Percentiles rank a stretch among this genome's conserved stretches.
Conservation (phyloP, 306 rosid genomes). For the Mucuna pruriens region DNA sequence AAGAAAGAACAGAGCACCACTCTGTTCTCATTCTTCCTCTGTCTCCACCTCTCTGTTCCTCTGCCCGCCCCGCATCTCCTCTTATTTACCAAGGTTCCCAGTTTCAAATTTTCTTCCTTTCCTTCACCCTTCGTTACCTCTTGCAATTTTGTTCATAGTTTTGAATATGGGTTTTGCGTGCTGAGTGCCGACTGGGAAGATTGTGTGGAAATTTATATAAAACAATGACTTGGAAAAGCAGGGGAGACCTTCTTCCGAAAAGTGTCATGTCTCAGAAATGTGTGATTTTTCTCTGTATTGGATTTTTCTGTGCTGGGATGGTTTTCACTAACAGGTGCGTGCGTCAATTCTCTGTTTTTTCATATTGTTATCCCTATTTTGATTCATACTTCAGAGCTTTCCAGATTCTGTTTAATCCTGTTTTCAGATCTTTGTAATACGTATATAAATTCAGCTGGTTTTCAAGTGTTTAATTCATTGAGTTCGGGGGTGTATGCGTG, state of each 20-base stretch:
- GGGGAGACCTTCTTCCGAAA: slow-evolving; percentile 70
- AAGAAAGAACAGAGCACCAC: slow-evolving; percentile 36
- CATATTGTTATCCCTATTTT: background rate
- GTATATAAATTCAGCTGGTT: background rate
- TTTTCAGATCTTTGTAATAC: slow-evolving; percentile 34
- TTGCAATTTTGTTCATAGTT: slow-evolving; percentile 21
- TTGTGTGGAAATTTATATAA: background rate
- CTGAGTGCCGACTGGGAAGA: slow-evolving; percentile 25
- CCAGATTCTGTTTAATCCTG: background rate
- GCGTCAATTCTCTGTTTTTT: slow-evolving; percentile 2
- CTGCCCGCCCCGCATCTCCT: background rate
- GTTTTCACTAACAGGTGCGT: slow-evolving; percentile 92
- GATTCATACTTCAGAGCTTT: background rate
- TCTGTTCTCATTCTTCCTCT: slow-evolving; percentile 47
- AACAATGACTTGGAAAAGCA: slow-evolving; percentile 82
- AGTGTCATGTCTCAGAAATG: slow-evolving; percentile 68
- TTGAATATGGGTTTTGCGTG: slow-evolving; percentile 46
- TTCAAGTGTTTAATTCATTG: background rate
- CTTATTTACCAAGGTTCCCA: slow-evolving; percentile 14
- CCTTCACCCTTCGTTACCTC: background rate
- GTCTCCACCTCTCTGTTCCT: background rate
- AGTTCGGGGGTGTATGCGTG: background rate
- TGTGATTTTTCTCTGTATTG: slow-evolving; percentile 76
- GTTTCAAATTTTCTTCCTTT: slow-evolving; percentile 35
- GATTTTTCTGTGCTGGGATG: slow-evolving; percentile 90